Base-by-base conservation (phyloP, 352 stramenopile genomes). In the Peronosclerospora sorghi region DNA sequence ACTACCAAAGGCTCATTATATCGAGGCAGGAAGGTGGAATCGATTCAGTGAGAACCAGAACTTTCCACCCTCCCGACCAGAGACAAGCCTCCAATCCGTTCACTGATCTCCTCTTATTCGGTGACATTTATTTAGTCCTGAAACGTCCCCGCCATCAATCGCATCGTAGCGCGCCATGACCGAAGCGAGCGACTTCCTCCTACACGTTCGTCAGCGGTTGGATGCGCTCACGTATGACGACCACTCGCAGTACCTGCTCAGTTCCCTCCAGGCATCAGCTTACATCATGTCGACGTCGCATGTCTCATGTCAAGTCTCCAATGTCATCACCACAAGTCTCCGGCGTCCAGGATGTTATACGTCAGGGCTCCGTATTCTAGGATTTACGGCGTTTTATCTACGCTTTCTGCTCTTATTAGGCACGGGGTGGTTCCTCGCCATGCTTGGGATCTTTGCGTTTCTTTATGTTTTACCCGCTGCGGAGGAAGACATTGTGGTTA, bases 211-310 rank as follows among this genome's bases (percentile, higher is more conserved):
- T 8, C 60, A 69, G 48, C 66, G 66, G 9, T 51, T 78, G n/a
- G 66, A 78, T 37, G 66, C 66, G 45, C 63, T 78, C 44, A 65
- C 59, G 9, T 73, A 65, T 36, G 66, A 73, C 41, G 57, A 63
- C 23, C 59, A 73, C 41, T 68, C 65, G 35, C 49, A 62, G 41
- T 73, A 71, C 40, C 50, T 76, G 5, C 35, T 71, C 0, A 56
- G 59, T 35, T 70, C 61, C 18, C 41, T 73, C 9, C 62, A 65
- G 30, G 35, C 41, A 15, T 53, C 58, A 18, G 38, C 56, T 12
- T 52, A 59, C 41, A 32, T 53, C 8, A 23, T 24, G 15, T 17
- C 21, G 9, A 14, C 40, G 2, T 23, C 32, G 13, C 34, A 24
- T 9, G 23, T 38, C 23, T 44, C 44, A 9, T 55, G 28, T 34